phyloP scores from a whole-genome alignment of 2,329 filamentous ascomycete species.

The Periconia sp. region DNA sequence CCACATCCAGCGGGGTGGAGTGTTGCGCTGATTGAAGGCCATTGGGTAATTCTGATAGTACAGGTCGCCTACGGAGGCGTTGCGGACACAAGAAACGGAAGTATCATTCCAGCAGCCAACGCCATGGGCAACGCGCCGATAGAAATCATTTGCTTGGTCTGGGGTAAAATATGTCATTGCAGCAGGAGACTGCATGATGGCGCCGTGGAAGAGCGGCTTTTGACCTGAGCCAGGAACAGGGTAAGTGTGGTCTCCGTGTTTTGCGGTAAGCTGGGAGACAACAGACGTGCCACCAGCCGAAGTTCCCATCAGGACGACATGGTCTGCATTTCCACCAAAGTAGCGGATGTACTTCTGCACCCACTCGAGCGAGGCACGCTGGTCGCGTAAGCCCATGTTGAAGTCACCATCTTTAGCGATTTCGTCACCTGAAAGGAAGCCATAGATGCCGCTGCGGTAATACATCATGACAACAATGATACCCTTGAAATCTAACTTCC shows the following conservation, averaged over 20 bases:
- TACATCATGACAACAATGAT: constrained; percentile 38
- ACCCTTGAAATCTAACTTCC: constrained; percentile 17
- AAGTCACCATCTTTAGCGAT: constrained; percentile 40
- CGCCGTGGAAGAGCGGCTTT: constrained; percentile 34
- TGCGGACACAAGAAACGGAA: constrained; percentile 26
- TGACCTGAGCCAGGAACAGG: constrained; percentile 28
- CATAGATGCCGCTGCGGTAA: constrained; percentile 45
- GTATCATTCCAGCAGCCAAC: constrained; percentile 32
- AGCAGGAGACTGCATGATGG: constrained; percentile 33
- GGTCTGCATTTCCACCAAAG: constrained; percentile 50
- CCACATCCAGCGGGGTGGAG: constrained; percentile 40
- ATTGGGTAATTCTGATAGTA: constrained; percentile 40
- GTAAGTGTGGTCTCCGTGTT: constrained; percentile 31
- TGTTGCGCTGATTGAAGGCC: constrained; percentile 31
- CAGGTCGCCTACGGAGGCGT: constrained; percentile 27
- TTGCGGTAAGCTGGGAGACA: constrained; percentile 32
- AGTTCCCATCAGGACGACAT: constrained; percentile 49
- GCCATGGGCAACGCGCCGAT: constrained; percentile 30
- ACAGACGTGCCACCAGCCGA: constrained; percentile 36
- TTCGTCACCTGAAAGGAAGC: constrained; percentile 48
- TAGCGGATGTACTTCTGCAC: constrained; percentile 46
- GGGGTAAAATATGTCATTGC: constrained; percentile 37
- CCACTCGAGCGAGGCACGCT: constrained; percentile 45
- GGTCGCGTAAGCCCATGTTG: constrained; percentile 41
- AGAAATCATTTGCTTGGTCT: constrained; percentile 34